Base-by-base conservation (phyloP, 2,329 filamentous ascomycete genomes). In the Trichophyton mentagrophytes region DNA sequence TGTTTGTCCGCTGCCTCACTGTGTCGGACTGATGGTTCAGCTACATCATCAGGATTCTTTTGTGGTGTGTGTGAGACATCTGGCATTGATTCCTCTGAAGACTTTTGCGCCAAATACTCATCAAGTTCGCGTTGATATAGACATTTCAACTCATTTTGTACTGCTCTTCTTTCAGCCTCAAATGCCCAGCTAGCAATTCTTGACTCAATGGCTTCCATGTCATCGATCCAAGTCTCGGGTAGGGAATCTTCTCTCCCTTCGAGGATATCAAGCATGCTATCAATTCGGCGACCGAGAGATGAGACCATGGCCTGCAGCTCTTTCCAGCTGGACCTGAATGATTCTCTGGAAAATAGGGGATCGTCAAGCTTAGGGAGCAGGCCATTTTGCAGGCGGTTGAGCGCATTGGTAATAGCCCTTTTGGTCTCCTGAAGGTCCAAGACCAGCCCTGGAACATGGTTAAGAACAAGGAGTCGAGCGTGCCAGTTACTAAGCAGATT, bases 211-310 rank as follows among this genome's bases (percentile, higher is more conserved):
- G 76, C 74, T 71, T 97, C 93, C 75, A 97, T 86, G 3, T 85
- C 82, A 67, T 95, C 89, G 61, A 97, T 83, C 93, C 92, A 99
- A 30, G 77, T 72, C 46, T 95, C 88, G 0, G 93, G 93, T 8
- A 99, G 77, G 0, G 87, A 89, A 68, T 99, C 93, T 49, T 87
- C 80, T 60, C 85, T 80, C 1, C 90, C 91, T 72, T 97, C 93
- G 1, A 97, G 79, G 36, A 83, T 81, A 72, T 99, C 91, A 13
- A 99, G 80, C 82, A 96, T 90, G 58, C 80, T 83, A 71, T 99
- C 93, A 63, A 97, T 79, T 44, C 85, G 81, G 56, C 81, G 81
- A 0, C 89, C 92, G 0, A 90, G 80, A 40, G 80, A 80, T 13
- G 82, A 78, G 38, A 96, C 84, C 65, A 87, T 88, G 36, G 81